These are phyloP conservation scores for Aureobasidium sp. DNA, from an alignment of 2,329 filamentous ascomycete genomes.

Conservation along the genomic window DNA sequence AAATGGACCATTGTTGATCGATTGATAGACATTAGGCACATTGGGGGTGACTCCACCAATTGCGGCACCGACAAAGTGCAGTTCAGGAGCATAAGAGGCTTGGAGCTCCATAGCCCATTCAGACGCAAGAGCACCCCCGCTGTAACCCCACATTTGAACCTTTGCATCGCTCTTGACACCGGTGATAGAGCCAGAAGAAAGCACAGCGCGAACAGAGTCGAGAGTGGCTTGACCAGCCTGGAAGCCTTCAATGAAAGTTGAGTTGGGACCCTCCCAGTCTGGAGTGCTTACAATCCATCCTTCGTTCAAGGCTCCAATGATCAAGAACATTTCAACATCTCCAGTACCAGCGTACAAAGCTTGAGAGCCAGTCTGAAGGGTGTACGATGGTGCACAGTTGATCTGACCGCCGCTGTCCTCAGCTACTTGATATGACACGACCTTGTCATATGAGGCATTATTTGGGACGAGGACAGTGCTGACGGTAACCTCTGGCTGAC, in stretches of 20 bases:
- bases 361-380: conserved; percentile 5
- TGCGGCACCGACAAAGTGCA: conserved; percentile 25
- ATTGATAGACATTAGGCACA: conserved; percentile 21
- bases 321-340: background rate
- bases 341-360: background rate
- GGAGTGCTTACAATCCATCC: conserved; percentile 23
- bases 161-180: background rate
- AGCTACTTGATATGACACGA: background rate
- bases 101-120: conserved; percentile 25
- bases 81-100: conserved; percentile 24
- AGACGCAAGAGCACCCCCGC: conserved; percentile 22
- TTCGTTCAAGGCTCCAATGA: conserved; percentile 19
- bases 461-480: background rate
- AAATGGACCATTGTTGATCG: conserved; percentile 23
- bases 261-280: conserved; percentile 24
- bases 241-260: conserved; percentile 22
- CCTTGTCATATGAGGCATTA: background rate
- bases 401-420: background rate
- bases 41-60: conserved; percentile 29
- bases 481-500: background rate
- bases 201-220: conserved; percentile 24
- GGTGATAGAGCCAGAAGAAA: conserved; percentile 15
- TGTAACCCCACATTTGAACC: conserved; percentile 23
- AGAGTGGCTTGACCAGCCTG: conserved; percentile 24
- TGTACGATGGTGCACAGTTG: conserved; percentile 11